Evolutionary conservation across 345 rosid species (phyloP).

Genomic region (Rhodamnia rubescens): DNA sequence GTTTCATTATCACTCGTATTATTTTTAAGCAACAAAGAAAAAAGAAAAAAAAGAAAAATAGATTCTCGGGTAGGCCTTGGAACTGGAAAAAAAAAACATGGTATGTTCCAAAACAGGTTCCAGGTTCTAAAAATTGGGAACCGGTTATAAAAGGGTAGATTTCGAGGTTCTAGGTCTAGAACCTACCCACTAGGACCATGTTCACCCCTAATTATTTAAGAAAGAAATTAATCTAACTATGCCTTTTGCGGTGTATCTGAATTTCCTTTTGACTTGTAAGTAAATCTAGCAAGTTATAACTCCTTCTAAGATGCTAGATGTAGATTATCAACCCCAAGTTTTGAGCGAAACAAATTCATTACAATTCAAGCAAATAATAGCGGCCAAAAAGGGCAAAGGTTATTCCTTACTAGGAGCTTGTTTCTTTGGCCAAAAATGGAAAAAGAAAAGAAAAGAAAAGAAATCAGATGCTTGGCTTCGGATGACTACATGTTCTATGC

Average conservation of each 20-base stretch:
- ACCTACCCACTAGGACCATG: too few relatives aligned
- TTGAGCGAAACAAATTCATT: not conserved
- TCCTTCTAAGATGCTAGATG: not conserved
- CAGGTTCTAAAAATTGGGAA: too few relatives aligned
- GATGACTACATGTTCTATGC: not conserved
- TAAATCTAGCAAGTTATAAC: not conserved
- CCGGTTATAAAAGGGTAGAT: too few relatives aligned
- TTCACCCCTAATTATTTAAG: too few relatives aligned
- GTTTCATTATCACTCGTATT: too few relatives aligned
- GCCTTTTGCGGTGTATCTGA: not conserved
- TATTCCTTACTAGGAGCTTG: not conserved
- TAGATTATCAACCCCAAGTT: not conserved
- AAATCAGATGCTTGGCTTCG: not conserved
- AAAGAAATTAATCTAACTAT: not conserved
- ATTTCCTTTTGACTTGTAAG: not conserved
- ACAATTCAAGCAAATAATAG: not conserved
- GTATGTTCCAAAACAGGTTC: too few relatives aligned
- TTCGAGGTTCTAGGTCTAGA: too few relatives aligned
- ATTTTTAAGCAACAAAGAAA: too few relatives aligned
- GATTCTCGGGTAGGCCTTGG: too few relatives aligned
- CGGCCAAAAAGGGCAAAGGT: not conserved
- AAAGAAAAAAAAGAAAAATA: too few relatives aligned
- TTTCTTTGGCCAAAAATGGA: not conserved
- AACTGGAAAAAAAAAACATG: too few relatives aligned
- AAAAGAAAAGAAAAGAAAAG: not conserved